phyloP scores from a whole-genome alignment of 805 yeast genomes.

The Cyberlindnera maritima region DNA sequence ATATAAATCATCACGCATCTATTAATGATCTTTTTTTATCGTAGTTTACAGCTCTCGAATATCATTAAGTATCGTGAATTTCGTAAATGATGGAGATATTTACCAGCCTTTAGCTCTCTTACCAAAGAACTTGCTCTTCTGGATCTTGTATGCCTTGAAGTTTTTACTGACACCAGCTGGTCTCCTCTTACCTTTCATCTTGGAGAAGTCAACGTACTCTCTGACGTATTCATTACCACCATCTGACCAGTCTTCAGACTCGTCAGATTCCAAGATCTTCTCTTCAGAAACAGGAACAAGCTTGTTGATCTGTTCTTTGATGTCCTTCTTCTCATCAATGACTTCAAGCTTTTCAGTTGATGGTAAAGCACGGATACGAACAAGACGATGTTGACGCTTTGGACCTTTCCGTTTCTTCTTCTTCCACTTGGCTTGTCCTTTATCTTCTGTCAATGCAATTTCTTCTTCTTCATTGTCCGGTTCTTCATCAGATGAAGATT shows the following conservation, averaged over 20 bases:
- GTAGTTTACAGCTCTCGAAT: too few relatives aligned
- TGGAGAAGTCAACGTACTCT: constrained; percentile 23
- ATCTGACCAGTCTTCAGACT: constrained; percentile 24
- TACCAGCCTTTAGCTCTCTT: constrained; percentile 30
- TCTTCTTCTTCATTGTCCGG: constrained; percentile 14
- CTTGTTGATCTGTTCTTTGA: constrained; percentile 21
- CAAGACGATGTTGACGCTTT: constrained; percentile 32
- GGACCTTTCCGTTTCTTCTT: constrained; percentile 30
- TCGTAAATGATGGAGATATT: background rate
- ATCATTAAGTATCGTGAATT: too few relatives aligned
- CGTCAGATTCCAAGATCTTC: constrained; percentile 22
- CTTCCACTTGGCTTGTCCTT: constrained; percentile 19
- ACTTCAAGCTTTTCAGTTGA: constrained; percentile 32
- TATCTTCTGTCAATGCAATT: constrained; percentile 11
- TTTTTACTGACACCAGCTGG: constrained; percentile 30
- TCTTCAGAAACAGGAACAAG: constrained; percentile 8
- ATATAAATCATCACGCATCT: too few relatives aligned
- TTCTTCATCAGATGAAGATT: constrained; percentile 20
- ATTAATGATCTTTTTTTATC: background rate
- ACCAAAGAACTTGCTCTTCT: constrained; percentile 38
- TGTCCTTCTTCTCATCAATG: constrained; percentile 26
- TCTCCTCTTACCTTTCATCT: constrained; percentile 37
- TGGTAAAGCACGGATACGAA: constrained; percentile 25
- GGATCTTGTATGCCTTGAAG: constrained; percentile 51
- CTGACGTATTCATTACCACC: constrained; percentile 18